These are phyloP conservation scores for Boletus bicolor DNA, from an alignment of 768 basidiomycete genomes.

Conservation along the genomic window DNA sequence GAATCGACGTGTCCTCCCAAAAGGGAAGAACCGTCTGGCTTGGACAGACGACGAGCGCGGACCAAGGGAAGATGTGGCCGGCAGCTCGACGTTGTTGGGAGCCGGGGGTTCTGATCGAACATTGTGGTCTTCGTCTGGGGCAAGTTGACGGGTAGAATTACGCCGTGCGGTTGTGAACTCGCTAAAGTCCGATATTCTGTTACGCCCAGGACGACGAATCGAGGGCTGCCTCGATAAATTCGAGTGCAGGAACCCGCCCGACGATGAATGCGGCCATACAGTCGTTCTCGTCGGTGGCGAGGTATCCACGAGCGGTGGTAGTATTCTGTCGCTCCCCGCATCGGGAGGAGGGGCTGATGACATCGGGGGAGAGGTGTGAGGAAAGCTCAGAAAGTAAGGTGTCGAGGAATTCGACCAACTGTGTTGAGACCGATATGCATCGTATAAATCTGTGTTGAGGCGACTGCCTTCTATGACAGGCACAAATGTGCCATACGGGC, in stretches of 20 bases:
- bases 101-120: constrained; percentile 9
- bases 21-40: constrained; percentile 57
- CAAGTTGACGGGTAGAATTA: constrained; percentile 39
- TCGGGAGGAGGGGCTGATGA: constrained; percentile 27
- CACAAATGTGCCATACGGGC: constrained; percentile 36
- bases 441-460: constrained; percentile 59
- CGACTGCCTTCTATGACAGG: constrained; percentile 50
- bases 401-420: constrained; percentile 29
- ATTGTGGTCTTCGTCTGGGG: constrained; percentile 27
- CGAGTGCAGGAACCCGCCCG: constrained; percentile 25
- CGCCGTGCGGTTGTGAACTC: constrained; percentile 70
- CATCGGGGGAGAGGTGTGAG: constrained; percentile 27
- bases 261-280: constrained; percentile 25
- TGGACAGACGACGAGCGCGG: constrained; percentile 19
- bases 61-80: constrained; percentile 6
- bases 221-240: constrained; percentile 55
- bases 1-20: constrained; percentile 44
- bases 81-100: not conserved
- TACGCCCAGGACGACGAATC: constrained; percentile 54
- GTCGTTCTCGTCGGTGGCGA: constrained; percentile 21
- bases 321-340: constrained; percentile 20
- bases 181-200: constrained; percentile 63
- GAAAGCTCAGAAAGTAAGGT: constrained; percentile 22
- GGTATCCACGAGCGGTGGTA: constrained; percentile 30
- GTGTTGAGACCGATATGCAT: constrained; percentile 50